These are phyloP conservation scores for Anisodus tanguticus DNA, from an alignment of 257 asterid species.

Conservation along the genomic window DNA sequence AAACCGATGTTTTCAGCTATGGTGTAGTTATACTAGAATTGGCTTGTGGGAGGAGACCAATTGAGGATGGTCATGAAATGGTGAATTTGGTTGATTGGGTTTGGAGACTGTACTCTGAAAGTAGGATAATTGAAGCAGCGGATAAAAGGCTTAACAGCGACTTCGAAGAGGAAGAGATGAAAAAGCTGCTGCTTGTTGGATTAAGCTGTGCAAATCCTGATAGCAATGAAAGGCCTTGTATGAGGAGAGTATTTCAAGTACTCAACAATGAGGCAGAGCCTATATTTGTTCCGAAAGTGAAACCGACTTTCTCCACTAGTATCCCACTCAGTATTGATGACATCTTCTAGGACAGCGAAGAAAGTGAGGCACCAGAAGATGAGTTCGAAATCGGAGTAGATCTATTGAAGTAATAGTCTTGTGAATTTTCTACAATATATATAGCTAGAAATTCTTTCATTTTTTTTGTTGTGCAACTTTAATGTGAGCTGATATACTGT, in stretches of 20 bases:
- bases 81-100: constrained; percentile 98
- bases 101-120: constrained; percentile 72
- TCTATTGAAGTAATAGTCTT: constrained; percentile 30
- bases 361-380: constrained; percentile 38
- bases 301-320: constrained; percentile 75
- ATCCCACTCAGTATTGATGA: constrained; percentile 73
- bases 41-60: constrained; percentile 93
- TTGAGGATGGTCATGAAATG: constrained; percentile 67
- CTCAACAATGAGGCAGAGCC: constrained; percentile 73
- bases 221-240: constrained; percentile 65
- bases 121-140: constrained; percentile 62
- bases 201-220: constrained; percentile 93
- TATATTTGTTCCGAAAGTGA: constrained; percentile 63
- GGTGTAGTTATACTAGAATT: constrained; percentile 90
- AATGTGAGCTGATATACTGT: constrained; percentile 1
- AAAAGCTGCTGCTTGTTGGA: constrained; percentile 67
- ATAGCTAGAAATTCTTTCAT: constrained; percentile 23
- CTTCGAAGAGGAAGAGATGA: constrained; percentile 60
- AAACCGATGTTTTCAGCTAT: constrained; percentile 84
- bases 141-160: constrained; percentile 65
- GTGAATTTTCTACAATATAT: constrained; percentile 7
- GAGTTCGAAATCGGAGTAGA: constrained; percentile 51
- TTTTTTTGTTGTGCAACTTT: constrained; percentile 9
- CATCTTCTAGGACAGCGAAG: constrained; percentile 65
- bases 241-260: constrained; percentile 88